A percentile compares a stretch with the other conserved stretches of the same genome.
Evolutionary conservation across 2,329 filamentous ascomycete species (phyloP).

Genomic region (Sporothrix luriei): DNA sequence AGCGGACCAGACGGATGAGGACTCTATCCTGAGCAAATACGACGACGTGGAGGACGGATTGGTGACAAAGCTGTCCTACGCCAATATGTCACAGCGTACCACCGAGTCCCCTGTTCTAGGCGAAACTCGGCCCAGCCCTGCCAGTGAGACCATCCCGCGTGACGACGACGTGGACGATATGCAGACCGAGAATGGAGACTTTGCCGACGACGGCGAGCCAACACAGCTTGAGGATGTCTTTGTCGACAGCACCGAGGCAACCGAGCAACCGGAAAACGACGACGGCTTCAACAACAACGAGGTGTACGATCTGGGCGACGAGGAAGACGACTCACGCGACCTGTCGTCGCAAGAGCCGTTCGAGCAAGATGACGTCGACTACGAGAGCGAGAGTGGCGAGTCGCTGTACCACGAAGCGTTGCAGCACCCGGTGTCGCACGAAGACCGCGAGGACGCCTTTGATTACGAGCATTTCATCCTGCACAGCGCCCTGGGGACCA

Average conservation of each 20-base stretch:
- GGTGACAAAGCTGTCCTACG: constrained; percentile 36
- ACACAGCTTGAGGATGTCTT: constrained; percentile 43
- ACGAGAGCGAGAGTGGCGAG: constrained; percentile 65
- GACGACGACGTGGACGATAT: constrained; percentile 47
- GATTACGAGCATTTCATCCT: constrained; percentile 97
- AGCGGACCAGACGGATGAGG: constrained; percentile 38
- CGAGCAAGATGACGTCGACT: constrained; percentile 43
- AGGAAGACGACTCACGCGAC: constrained; percentile 32
- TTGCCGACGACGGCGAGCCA: constrained; percentile 37
- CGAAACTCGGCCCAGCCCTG: background rate
- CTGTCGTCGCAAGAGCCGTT: background rate
- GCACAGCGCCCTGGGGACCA: constrained; percentile 84
- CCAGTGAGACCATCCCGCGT: constrained; percentile 23
- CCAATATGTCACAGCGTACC: background rate
- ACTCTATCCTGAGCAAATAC: constrained; percentile 40
- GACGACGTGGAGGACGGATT: constrained; percentile 39
- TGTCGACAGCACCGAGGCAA: constrained; percentile 35
- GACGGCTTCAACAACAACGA: constrained; percentile 33
- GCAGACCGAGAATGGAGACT: constrained; percentile 47
- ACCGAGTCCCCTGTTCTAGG: constrained; percentile 27
- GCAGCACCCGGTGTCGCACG: constrained; percentile 71
- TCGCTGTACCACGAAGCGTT: constrained; percentile 65
- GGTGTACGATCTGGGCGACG: constrained; percentile 42
- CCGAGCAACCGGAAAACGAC: constrained; percentile 37
- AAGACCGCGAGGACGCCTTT: constrained; percentile 92